A percentile compares a stretch with the other conserved stretches of the same genome.
Evolutionary conservation across 768 basidiomycete species (phyloP).

Genomic region (Phlebiopsis gigantea): DNA sequence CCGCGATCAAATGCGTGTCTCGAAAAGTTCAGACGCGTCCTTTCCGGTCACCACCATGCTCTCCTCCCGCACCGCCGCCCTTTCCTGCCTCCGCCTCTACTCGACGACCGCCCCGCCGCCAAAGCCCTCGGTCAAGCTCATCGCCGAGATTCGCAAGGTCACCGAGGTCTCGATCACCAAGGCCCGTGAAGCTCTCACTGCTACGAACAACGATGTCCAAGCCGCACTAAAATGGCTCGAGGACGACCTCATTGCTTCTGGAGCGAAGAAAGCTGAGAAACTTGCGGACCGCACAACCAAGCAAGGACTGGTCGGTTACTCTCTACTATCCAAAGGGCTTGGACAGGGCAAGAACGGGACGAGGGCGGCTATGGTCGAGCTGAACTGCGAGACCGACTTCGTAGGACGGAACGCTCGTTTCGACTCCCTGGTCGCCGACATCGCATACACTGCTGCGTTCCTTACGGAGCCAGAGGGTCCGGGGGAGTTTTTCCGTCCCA

Average conservation of each 20-base stretch:
- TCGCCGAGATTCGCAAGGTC: conserved; percentile 80
- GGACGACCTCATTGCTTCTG: conserved; percentile 63
- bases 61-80: conserved; percentile 12
- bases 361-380: conserved; percentile 83
- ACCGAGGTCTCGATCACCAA: conserved; percentile 80
- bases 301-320: conserved; percentile 78
- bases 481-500: conserved; percentile 37
- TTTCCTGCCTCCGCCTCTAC: conserved; percentile 37
- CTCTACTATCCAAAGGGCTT: conserved; percentile 61
- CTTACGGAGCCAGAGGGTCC: conserved; percentile 45
- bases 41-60: conserved; percentile 16
- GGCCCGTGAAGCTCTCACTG: conserved; percentile 81
- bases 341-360: conserved; percentile 31
- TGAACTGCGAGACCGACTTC: conserved; percentile 97
- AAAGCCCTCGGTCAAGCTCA: conserved; percentile 69
- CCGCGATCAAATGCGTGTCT: conserved; percentile 10
- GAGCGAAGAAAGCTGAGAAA: conserved; percentile 80
- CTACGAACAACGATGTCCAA: conserved; percentile 67
- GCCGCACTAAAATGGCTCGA: conserved; percentile 78
- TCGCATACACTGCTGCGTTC: conserved; percentile 77
- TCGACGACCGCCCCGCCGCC: conserved; percentile 37
- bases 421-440: conserved; percentile 64
- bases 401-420: conserved; percentile 87
- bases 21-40: conserved; percentile 5
- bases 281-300: conserved; percentile 67